A percentile compares a stretch with the other conserved stretches of the same genome.
Evolutionary conservation across 768 basidiomycete genomes (phyloP).

Genomic region (Punctularia strigosozonata): DNA sequence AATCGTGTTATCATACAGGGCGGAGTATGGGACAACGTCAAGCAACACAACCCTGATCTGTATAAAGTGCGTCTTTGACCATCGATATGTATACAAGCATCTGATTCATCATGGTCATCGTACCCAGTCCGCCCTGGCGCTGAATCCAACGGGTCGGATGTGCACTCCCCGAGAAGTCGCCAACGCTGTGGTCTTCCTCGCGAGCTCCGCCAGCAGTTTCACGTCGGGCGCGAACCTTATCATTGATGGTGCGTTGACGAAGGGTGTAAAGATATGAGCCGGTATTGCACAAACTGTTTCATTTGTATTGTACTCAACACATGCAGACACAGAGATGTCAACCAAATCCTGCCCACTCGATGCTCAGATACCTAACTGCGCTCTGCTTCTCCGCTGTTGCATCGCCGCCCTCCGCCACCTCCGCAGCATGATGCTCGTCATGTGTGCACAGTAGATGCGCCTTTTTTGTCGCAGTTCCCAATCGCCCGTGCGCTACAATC

Average conservation of each 20-base stretch:
- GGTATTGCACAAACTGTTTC: background rate
- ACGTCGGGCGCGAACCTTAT: background rate
- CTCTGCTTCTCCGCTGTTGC: too few species aligned
- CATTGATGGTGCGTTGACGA: background rate
- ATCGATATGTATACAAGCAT: too few species aligned
- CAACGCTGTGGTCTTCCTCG: slow-evolving; percentile 1
- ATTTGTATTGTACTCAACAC: slow-evolving; percentile 1
- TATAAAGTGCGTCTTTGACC: too few species aligned
- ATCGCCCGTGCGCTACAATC: slow-evolving; percentile 86
- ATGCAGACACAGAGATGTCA: slow-evolving; percentile 16
- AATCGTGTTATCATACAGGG: too few species aligned
- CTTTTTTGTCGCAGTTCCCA: slow-evolving; percentile 97
- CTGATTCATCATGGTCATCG: too few species aligned
- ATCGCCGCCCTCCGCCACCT: too few species aligned
- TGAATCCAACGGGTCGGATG: slow-evolving; percentile 1
- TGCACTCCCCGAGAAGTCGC: background rate
- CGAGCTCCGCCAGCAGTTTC: slow-evolving; percentile 1
- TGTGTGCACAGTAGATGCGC: slow-evolving; percentile 85
- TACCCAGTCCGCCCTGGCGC: background rate
- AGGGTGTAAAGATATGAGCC: background rate
- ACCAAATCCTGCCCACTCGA: slow-evolving; percentile 91
- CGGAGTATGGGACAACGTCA: background rate
- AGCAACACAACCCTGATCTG: background rate
- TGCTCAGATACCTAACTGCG: slow-evolving; percentile 60
- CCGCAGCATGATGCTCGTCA: too few species aligned